Conservation (phyloP, 208 protist species). For the Leishmania mexicana region DNA sequence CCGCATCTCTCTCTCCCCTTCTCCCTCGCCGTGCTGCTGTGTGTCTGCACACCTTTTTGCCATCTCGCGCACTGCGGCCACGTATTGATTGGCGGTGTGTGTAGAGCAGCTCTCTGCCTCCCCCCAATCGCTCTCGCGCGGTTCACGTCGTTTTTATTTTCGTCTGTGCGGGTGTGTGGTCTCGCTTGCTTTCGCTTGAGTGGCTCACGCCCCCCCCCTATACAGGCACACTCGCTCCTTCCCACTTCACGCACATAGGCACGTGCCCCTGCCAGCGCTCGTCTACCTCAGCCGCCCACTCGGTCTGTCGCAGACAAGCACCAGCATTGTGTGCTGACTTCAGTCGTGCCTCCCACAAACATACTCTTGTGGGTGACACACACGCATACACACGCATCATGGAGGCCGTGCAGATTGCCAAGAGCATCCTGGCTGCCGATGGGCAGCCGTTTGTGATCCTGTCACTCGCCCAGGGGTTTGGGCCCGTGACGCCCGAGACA, state of each 20-base stretch:
- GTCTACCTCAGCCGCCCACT: not conserved
- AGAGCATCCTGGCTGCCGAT: conserved; percentile 51
- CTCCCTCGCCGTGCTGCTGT: not conserved
- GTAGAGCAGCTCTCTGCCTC: not conserved
- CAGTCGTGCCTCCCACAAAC: not conserved
- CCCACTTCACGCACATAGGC: not conserved
- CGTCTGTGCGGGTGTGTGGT: not conserved
- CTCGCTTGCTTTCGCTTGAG: not conserved
- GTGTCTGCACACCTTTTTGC: not conserved
- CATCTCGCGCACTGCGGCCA: not conserved
- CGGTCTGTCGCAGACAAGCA: not conserved
- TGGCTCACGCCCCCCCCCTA: not conserved
- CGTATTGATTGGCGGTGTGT: not conserved
- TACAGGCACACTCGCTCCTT: not conserved
- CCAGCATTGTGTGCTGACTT: not conserved
- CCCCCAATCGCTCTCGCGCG: not conserved
- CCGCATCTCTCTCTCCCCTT: not conserved
- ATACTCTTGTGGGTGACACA: not conserved
- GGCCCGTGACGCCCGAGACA: conserved; percentile 62
- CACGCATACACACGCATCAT: not conserved
- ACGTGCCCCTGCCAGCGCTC: not conserved
- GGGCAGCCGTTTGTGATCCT: conserved; percentile 59
- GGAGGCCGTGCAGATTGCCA: conserved; percentile 51
- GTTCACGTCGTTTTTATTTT: not conserved
- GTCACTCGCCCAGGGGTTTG: conserved; percentile 63